Percentiles rank a stretch among this genome's conserved stretches.
Evolutionary conservation across 2,329 filamentous ascomycete genomes (phyloP).

Genomic region (Fusarium solani-melongenae): DNA sequence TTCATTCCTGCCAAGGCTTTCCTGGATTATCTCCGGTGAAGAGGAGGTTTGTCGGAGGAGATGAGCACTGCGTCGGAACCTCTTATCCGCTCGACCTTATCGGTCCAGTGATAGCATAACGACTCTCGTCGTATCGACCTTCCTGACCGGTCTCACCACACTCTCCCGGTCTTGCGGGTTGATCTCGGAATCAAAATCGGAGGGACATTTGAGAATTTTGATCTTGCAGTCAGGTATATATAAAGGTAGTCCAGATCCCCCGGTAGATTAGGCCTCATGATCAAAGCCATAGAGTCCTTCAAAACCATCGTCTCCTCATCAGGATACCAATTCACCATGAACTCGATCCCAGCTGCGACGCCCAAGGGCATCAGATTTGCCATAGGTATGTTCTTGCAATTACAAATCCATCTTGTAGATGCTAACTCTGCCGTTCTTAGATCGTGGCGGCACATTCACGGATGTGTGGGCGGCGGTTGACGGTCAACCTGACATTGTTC

Average conservation of each 20-base stretch:
- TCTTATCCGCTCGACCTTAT: background rate
- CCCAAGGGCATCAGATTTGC: background rate
- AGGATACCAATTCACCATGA: background rate
- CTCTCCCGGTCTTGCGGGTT: background rate
- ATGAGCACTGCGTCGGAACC: background rate
- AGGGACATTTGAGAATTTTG: background rate
- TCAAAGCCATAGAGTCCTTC: background rate
- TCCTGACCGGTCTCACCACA: background rate
- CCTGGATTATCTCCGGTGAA: background rate
- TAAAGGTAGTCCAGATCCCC: background rate
- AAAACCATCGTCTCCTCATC: background rate
- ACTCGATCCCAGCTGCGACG: background rate
- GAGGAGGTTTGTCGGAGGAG: background rate
- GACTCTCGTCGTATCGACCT: background rate
- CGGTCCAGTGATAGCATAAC: background rate
- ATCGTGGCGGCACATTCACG: slow-evolving; percentile 78
- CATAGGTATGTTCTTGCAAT: background rate
- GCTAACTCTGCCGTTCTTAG: slow-evolving; percentile 1
- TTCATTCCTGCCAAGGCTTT: background rate
- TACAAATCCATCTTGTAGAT: background rate
- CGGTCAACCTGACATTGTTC: slow-evolving; percentile 65
- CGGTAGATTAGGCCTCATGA: background rate
- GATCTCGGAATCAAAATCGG: background rate
- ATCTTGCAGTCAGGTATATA: background rate
- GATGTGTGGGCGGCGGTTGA: slow-evolving; percentile 74